Evolutionary conservation across 106 monocot genomes (phyloP), one percentile per base, ranked within the genome.

Genomic region (Allium sativum): DNA sequence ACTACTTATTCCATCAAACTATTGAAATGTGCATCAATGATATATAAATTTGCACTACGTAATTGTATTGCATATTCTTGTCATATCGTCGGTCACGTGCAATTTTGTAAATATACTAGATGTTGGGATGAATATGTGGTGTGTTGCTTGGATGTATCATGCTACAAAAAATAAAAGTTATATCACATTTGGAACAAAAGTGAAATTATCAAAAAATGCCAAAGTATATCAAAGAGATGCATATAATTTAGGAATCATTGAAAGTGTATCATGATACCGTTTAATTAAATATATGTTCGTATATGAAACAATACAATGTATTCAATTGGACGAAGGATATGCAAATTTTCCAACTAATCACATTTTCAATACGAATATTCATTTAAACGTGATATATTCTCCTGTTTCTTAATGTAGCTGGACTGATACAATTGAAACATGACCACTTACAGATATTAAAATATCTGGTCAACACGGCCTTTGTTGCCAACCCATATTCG

Each of bases 41-140:
- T 80, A 7, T 84, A 71, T 52, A 47, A 64, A 2, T 84, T 80
- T 46, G 76, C 84, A 3, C 59, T 59, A 9, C 69, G 74, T 7
- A 44, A 13, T 52, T 42, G 70, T 0, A 67, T 42, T 6, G 44
- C 55, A 1, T 84, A 84, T 56, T 80, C 80, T 6, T 9, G 10
- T 1, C 71, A 70, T 0, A 55, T 63, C 16, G 42, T 7, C 0
- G 44, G 54, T 18, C 71, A 53, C 7, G 80, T 53, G 15, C 73
- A 55, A 10, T 80, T 71, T 71, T 84, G 80, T 74, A 80, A 80
- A 68, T 84, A 79, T n/a, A 64, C 74, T 0, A 71, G 80, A 18
- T 84, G 74, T 65, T 84, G 56, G 67, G 84, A 84, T 45, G 80
- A 84, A 68, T 71, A 84, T 84, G 68, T 84, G 84, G 84, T 48